A percentile compares a stretch with the other conserved stretches of the same genome.
Conservation (phyloP, 164 flowering plant genomes). For the Kingdonia uniflora region DNA sequence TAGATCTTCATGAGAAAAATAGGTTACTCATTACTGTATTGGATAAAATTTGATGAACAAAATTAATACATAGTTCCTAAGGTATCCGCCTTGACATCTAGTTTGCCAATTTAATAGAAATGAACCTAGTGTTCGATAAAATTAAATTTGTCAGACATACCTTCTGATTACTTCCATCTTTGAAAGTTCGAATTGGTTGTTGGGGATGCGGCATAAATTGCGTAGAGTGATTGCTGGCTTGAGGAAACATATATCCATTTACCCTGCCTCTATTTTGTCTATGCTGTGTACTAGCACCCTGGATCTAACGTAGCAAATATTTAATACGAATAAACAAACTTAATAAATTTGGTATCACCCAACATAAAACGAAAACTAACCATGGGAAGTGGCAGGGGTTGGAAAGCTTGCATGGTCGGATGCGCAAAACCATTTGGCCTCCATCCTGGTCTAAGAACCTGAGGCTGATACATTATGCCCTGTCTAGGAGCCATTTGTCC, state of each 20-base stretch:
- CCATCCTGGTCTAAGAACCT: slow-evolving; percentile 72
- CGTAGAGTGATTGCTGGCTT: slow-evolving; percentile 24
- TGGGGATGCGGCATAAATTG: slow-evolving; percentile 28
- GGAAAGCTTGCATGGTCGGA: slow-evolving; percentile 40
- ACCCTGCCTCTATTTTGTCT: slow-evolving; percentile 57
- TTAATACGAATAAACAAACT: too few relatives aligned
- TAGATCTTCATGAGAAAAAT: too few relatives aligned
- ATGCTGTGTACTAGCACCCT: slow-evolving; percentile 35
- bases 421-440: slow-evolving; percentile 42
- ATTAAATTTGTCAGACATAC: slow-evolving; percentile 26
- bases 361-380: slow-evolving; percentile 17
- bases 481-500: slow-evolving; percentile 46
- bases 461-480: slow-evolving; percentile 59
- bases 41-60: too few relatives aligned
- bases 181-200: slow-evolving; percentile 21
- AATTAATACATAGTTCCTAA: too few relatives aligned
- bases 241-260: slow-evolving; percentile 37
- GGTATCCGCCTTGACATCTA: too few relatives aligned
- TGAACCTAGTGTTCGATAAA: too few relatives aligned
- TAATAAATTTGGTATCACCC: too few relatives aligned
- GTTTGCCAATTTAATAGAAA: too few relatives aligned
- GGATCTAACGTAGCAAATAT: too few relatives aligned
- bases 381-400: slow-evolving; percentile 31
- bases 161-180: slow-evolving; percentile 51
- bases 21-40: too few relatives aligned